Percentiles rank a stretch among this genome's conserved stretches.
Evolutionary conservation across 495 filamentous ascomycete species (phyloP).

Genomic region (Penicillium tannophilum): DNA sequence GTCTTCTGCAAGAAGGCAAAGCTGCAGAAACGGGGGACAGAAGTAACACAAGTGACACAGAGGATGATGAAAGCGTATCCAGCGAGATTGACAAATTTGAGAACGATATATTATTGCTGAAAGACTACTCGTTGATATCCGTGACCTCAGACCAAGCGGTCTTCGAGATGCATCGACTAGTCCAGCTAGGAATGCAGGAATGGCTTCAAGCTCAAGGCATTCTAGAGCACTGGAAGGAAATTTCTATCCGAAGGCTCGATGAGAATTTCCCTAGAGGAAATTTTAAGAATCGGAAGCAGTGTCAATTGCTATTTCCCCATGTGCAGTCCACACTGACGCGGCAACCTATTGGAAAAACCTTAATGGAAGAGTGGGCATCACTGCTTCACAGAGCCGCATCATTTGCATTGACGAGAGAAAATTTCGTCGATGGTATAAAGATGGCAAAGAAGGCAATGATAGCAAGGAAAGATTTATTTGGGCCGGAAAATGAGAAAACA

Average conservation of each 20-base stretch:
- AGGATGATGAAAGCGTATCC: slow-evolving; percentile 67
- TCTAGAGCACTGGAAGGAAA: too few species aligned
- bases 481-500: neutral
- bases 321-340: neutral
- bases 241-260: too few species aligned
- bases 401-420: neutral
- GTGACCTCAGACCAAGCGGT: neutral
- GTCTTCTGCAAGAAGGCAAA: slow-evolving; percentile 16
- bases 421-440: slow-evolving; percentile 1
- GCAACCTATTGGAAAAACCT: neutral
- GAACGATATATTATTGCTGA: too few species aligned
- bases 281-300: too few species aligned
- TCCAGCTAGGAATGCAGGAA: too few species aligned
- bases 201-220: too few species aligned
- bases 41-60: slow-evolving; percentile 28
- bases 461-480: slow-evolving; percentile 7
- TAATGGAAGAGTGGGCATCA: neutral
- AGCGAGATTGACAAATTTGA: neutral
- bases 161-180: too few species aligned
- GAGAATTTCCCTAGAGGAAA: too few species aligned
- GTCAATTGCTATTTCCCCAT: too few species aligned
- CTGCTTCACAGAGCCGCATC: slow-evolving; percentile 5
- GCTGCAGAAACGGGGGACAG: slow-evolving; percentile 1
- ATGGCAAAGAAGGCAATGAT: slow-evolving; percentile 5
- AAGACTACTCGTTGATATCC: too few species aligned